Base-by-base conservation (phyloP, 2,329 filamentous ascomycete species). In the Corniculantispora saksenae region DNA sequence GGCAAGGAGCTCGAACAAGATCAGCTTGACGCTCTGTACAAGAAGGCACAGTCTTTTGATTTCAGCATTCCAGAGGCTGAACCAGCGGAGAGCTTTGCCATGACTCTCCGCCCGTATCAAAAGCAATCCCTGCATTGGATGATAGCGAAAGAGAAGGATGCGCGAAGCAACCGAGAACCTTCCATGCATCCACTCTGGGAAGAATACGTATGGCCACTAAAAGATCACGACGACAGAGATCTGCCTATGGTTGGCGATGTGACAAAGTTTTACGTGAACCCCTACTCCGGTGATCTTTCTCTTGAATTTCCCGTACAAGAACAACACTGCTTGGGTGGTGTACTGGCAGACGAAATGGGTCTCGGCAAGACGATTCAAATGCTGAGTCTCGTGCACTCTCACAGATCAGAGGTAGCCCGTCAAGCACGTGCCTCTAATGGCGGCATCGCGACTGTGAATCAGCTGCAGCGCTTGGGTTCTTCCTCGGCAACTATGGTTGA, bases 171-270 rank as follows among this genome's bases (percentile, higher is more conserved):
- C 45, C 87, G 88, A 63, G 89, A 94, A 71, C 82, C 83, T 4
- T 97, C 93, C 0, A 97, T 99, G 92, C 94, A 99, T 77, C 95
- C 95, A 0, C 78, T 99, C 0, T 99, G 95, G 95, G 95, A 99
- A 78, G 92, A 98, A 74, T 99, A 99, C 71, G 76, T 80, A 2
- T 99, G 94, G 93, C 95, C 95, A 0, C 81, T 82, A 0, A 93
- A 94, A 73, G 95, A 99, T 77, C 89, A 91, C 45, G 91, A 98
- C 69, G 94, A 95, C 69, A 87, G 91, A 50, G 86, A 90, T 6
- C 73, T 97, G 13, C 89, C 90, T 0, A 73, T 75, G 21, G 82
- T 95, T 9, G 80, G 86, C 12, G 86, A 84, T 3, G 88, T 93
- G 70, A 77, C 86, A 9, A 87, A 86, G 66, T 99, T 99, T 72